Evolutionary conservation across 768 basidiomycete species (phyloP).

Genomic region (Lactarius hatsudake): DNA sequence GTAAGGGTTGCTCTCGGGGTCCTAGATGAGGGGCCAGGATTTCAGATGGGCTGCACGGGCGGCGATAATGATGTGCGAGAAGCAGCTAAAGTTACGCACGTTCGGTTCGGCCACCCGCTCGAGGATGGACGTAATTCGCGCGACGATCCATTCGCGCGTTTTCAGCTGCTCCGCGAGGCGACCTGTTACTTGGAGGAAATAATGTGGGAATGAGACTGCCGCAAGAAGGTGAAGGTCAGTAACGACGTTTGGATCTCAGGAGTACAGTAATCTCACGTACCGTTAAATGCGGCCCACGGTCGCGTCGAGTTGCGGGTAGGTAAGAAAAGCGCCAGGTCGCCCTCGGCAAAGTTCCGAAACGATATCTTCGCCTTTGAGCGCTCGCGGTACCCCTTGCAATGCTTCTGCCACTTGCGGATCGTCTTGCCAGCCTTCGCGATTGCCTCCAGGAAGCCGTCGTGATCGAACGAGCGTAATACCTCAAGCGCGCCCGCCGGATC

Average conservation of each 20-base stretch:
- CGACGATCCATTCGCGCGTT: slow-evolving; percentile 92
- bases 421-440: slow-evolving; percentile 76
- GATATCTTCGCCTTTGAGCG: slow-evolving; percentile 93
- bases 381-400: slow-evolving; percentile 92
- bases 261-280: slow-evolving; percentile 40
- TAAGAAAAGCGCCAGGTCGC: slow-evolving; percentile 91
- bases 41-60: too few species aligned
- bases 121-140: slow-evolving; percentile 82
- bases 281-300: slow-evolving; percentile 98
- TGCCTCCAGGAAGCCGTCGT: slow-evolving; percentile 79
- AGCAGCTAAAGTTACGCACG: slow-evolving; percentile 41
- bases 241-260: not conserved
- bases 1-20: slow-evolving; percentile 80
- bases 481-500: slow-evolving; percentile 68
- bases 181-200: slow-evolving; percentile 85
- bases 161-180: slow-evolving; percentile 85
- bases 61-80: too few species aligned
- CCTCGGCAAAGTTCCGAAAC: slow-evolving; percentile 90
- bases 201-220: slow-evolving; percentile 90
- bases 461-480: slow-evolving; percentile 67
- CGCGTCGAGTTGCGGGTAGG: slow-evolving; percentile 92
- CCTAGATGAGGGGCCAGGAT: slow-evolving; percentile 41
- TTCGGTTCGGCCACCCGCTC: slow-evolving; percentile 79
- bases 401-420: slow-evolving; percentile 95
- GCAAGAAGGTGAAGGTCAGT: not conserved